A percentile compares a stretch with the other conserved stretches of the same genome.
phyloP scores from a whole-genome alignment of 257 asterid genomes.

The Nemophila menziesii region DNA sequence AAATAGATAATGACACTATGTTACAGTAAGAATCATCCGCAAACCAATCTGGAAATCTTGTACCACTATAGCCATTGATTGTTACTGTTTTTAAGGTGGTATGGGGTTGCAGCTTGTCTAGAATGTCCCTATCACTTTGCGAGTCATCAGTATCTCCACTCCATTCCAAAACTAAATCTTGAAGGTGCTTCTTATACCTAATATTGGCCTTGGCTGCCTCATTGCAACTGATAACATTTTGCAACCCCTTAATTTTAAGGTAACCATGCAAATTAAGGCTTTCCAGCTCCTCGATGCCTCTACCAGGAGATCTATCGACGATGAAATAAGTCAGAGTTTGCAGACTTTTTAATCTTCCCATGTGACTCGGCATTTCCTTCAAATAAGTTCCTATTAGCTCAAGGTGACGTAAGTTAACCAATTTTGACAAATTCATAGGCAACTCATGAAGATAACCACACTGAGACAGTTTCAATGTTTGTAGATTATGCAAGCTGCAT shows the following conservation, averaged over 20 bases:
- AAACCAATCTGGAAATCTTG: too few relatives aligned
- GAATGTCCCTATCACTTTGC: neutral
- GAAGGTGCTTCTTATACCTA: conserved; percentile 26
- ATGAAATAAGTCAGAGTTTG: neutral
- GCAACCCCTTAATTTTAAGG: conserved; percentile 44
- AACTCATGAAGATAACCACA: neutral
- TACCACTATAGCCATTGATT: neutral
- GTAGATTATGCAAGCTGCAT: conserved; percentile 3
- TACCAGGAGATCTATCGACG: neutral
- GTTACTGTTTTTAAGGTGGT: conserved; percentile 11
- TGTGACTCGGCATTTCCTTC: neutral
- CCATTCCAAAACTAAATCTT: conserved; percentile 47
- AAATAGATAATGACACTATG: too few relatives aligned
- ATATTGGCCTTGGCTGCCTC: conserved; percentile 46
- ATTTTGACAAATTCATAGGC: neutral
- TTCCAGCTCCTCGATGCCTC: conserved; percentile 4
- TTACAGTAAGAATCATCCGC: too few relatives aligned
- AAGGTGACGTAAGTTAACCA: conserved; percentile 4
- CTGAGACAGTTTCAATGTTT: neutral
- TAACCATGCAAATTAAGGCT: conserved; percentile 24
- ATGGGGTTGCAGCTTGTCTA: conserved; percentile 13
- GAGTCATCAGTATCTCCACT: conserved; percentile 16
- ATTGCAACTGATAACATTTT: conserved; percentile 36
- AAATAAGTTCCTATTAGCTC: neutral
- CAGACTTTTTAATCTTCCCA: conserved; percentile 1